Conservation (phyloP, 139 green algal genomes). For the Diplosphaera chodatii region DNA sequence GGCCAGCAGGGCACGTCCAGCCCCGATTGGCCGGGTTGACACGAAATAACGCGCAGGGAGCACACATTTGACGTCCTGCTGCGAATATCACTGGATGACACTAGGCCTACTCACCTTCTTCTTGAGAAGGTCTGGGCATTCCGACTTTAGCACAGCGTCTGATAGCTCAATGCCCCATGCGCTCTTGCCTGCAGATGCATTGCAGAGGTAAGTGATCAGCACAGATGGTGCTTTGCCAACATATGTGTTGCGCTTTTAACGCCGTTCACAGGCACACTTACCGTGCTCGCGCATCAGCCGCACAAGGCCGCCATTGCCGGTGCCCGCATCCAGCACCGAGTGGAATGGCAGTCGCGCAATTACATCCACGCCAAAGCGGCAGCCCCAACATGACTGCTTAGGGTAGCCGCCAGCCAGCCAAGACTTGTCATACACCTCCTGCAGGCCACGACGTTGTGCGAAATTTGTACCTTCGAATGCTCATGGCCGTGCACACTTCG, state of each 20-base stretch:
- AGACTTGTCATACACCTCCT: conserved; percentile 37
- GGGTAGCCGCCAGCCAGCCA: conserved; percentile 39
- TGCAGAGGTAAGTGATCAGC: too few relatives aligned
- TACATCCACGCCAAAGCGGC: conserved; percentile 36
- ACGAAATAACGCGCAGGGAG: too few relatives aligned
- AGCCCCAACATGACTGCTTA: conserved; percentile 33
- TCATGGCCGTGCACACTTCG: too few relatives aligned
- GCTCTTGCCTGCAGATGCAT: conserved; percentile 20
- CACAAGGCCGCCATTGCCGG: conserved; percentile 33
- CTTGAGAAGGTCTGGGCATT: conserved; percentile 36
- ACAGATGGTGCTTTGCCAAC: too few relatives aligned
- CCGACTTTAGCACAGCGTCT: conserved; percentile 26
- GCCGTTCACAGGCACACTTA: neutral
- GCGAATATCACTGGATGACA: too few relatives aligned
- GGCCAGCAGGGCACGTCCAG: too few relatives aligned
- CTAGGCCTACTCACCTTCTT: conserved; percentile 5
- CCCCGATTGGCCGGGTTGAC: too few relatives aligned
- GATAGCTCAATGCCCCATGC: conserved; percentile 38
- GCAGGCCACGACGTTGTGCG: too few relatives aligned
- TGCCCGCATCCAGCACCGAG: conserved; percentile 33
- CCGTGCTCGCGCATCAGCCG: conserved; percentile 33
- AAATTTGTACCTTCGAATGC: too few relatives aligned
- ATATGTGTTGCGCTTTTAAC: too few relatives aligned
- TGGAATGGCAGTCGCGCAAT: conserved; percentile 19
- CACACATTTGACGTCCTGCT: too few relatives aligned